phyloP scores from a whole-genome alignment of 1,284 basidiomycete species.

The Waitea zeae region DNA sequence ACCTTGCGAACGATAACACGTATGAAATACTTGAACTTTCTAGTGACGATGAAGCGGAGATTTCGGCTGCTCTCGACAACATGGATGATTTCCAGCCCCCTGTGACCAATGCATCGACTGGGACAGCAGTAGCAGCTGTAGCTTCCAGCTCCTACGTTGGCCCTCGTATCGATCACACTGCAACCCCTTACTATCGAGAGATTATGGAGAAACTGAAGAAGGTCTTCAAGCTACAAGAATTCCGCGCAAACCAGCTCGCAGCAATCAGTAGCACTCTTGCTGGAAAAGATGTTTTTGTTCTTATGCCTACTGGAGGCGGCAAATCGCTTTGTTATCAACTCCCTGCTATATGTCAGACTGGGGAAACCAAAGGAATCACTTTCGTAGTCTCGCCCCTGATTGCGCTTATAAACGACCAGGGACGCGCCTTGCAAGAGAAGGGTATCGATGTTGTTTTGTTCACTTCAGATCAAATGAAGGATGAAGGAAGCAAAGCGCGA shows the following conservation, averaged over 20 bases:
- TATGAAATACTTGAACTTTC: neutral
- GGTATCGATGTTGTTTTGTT: conserved; percentile 60
- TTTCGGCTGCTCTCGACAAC: neutral
- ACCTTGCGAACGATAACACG: neutral
- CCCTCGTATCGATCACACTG: conserved; percentile 10
- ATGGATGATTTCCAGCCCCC: neutral
- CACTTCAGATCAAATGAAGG: conserved; percentile 39
- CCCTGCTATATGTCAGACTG: conserved; percentile 68
- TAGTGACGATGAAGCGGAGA: neutral
- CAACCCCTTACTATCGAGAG: conserved; percentile 34
- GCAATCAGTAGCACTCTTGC: conserved; percentile 72
- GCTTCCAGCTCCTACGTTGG: conserved; percentile 2
- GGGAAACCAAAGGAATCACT: conserved; percentile 68
- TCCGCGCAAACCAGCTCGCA: conserved; percentile 77
- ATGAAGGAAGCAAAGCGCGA: conserved; percentile 23
- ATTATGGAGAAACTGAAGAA: conserved; percentile 42
- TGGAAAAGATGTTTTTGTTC: conserved; percentile 80
- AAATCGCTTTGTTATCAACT: conserved; percentile 82
- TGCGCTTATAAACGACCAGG: conserved; percentile 87
- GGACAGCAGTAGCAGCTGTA: neutral
- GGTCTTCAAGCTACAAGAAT: conserved; percentile 53
- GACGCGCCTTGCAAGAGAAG: conserved; percentile 47
- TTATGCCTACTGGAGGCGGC: conserved; percentile 96
- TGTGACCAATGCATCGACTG: neutral
- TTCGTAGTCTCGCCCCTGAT: conserved; percentile 85